Evolutionary conservation across 805 yeast species (phyloP).

Genomic region (Suhomyces kilbournensis): DNA sequence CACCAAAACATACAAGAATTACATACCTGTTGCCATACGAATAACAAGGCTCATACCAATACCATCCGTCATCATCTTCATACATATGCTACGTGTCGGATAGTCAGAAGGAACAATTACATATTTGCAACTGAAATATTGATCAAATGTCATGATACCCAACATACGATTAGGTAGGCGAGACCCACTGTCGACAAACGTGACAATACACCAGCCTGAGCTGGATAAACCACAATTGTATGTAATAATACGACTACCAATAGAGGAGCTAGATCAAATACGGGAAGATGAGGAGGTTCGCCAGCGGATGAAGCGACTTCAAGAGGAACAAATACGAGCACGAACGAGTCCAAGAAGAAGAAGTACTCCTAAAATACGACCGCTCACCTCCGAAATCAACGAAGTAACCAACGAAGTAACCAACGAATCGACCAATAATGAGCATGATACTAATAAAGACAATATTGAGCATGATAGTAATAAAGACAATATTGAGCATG

Average conservation of each 20-base stretch:
- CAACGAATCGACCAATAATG: background rate
- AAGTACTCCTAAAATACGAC: background rate
- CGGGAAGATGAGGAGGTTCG: background rate
- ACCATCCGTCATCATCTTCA: no score
- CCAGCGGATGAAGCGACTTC: background rate
- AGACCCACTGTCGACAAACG: background rate
- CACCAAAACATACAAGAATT: background rate
- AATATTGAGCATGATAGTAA: background rate
- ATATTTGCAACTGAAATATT: background rate
- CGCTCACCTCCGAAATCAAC: background rate
- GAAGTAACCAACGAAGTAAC: background rate
- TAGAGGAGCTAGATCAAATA: background rate
- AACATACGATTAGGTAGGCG: conserved; percentile 9
- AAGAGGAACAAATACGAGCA: background rate
- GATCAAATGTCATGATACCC: conserved; percentile 6
- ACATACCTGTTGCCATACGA: background rate
- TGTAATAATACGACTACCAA: background rate
- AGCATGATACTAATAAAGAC: background rate
- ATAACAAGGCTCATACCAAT: background rate
- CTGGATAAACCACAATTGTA: background rate
- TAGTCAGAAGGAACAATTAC: background rate
- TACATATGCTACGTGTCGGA: no score
- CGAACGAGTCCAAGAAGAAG: background rate
- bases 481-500: background rate
- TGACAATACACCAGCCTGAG: background rate